Evolutionary conservation across 1,284 basidiomycete species (phyloP).

Genomic region (Phlebopus sp.): DNA sequence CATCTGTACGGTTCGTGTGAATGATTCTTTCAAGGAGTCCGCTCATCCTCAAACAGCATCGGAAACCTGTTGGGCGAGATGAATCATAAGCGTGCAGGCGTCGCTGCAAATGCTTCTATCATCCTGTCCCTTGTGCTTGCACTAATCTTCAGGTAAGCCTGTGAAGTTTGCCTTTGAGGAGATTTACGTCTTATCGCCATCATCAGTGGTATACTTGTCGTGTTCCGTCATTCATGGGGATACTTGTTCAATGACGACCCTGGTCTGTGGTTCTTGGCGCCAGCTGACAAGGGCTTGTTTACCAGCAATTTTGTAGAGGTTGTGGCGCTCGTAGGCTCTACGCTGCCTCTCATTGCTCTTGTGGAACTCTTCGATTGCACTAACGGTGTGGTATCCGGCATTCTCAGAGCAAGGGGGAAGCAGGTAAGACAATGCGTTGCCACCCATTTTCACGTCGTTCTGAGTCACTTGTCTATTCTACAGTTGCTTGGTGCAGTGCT

Average conservation of each 20-base stretch:
- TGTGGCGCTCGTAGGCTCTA: slow-evolving; percentile 60
- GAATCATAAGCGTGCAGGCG: slow-evolving; percentile 63
- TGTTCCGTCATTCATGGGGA: slow-evolving; percentile 74
- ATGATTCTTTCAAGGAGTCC: background rate
- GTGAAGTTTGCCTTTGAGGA: no score
- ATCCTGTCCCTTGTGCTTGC: slow-evolving; percentile 60
- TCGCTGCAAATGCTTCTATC: slow-evolving; percentile 61
- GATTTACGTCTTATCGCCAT: slow-evolving; percentile 9
- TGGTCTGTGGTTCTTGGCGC: slow-evolving; percentile 34
- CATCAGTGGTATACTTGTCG: slow-evolving; percentile 63
- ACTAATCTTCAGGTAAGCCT: slow-evolving; percentile 54
- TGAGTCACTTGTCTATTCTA: background rate
- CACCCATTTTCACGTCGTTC: background rate
- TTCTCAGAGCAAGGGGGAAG: slow-evolving; percentile 77
- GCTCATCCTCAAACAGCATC: slow-evolving; percentile 43
- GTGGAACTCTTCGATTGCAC: slow-evolving; percentile 83
- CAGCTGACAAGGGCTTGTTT: background rate
- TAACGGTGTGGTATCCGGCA: slow-evolving; percentile 66
- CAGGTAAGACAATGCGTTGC: slow-evolving; percentile 40
- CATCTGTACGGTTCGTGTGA: slow-evolving; percentile 70
- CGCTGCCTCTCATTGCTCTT: slow-evolving; percentile 75
- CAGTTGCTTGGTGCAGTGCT: slow-evolving; percentile 49
- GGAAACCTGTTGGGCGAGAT: slow-evolving; percentile 81
- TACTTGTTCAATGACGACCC: slow-evolving; percentile 85
- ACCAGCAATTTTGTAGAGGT: slow-evolving; percentile 42